These are phyloP conservation scores for Penicillium soppii DNA, from an alignment of 495 filamentous ascomycete species.

Conservation along the genomic window DNA sequence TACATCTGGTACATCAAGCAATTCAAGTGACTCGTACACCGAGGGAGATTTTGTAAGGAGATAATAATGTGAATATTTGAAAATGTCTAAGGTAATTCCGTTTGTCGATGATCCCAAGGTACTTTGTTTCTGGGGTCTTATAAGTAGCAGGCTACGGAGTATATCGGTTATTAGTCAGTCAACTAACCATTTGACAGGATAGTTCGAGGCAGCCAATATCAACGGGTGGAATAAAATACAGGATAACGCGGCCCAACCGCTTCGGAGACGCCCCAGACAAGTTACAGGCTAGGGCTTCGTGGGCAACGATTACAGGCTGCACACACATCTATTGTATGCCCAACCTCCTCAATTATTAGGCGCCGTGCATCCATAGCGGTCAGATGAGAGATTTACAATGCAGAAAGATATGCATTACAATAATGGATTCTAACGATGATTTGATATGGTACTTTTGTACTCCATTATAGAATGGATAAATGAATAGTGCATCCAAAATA, in stretches of 20 bases:
- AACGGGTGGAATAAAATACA: conserved; percentile 14
- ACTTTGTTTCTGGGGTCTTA: too few species aligned
- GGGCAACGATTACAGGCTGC: conserved; percentile 20
- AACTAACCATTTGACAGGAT: neutral
- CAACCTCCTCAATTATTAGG: conserved; percentile 21
- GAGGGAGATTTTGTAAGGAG: neutral
- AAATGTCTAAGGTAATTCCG: too few species aligned
- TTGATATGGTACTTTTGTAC: too few species aligned
- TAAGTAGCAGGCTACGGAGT: too few species aligned
- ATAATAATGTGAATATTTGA: neutral
- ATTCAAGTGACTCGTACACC: conserved; percentile 3
- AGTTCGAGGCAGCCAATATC: conserved; percentile 5
- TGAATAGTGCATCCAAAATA: too few species aligned
- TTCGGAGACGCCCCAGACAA: neutral
- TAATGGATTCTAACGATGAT: too few species aligned
- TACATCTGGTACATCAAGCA: conserved; percentile 3
- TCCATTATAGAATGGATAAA: too few species aligned
- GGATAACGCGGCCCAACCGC: conserved; percentile 18
- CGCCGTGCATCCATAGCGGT: conserved; percentile 14
- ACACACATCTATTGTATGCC: conserved; percentile 19
- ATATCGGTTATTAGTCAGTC: neutral
- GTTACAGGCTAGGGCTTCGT: conserved; percentile 10
- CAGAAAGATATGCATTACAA: neutral
- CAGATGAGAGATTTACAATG: conserved; percentile 6
- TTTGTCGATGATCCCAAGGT: too few species aligned